Evolutionary conservation across 164 flowering plant species (phyloP).

Genomic region (Cinnamomum chago): DNA sequence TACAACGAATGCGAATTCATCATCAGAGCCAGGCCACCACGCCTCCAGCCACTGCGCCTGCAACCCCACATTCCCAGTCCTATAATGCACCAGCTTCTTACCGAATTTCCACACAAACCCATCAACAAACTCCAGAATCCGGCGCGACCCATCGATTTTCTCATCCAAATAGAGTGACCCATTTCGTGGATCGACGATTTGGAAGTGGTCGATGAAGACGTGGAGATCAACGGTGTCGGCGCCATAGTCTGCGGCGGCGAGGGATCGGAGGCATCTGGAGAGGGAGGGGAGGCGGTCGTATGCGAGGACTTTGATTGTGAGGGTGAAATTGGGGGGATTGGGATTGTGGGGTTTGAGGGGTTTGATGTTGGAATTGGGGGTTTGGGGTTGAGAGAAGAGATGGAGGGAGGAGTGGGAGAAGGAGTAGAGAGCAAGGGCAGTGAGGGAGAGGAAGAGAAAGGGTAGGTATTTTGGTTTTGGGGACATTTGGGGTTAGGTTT

Average conservation of each 20-base stretch:
- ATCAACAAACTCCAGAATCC: constrained; percentile 68
- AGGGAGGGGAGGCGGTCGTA: constrained; percentile 70
- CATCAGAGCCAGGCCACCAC: constrained; percentile 86
- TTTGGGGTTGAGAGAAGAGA: constrained; percentile 11
- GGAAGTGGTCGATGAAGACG: constrained; percentile 74
- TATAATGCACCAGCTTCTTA: constrained; percentile 74
- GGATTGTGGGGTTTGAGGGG: constrained; percentile 8
- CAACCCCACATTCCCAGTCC: constrained; percentile 79
- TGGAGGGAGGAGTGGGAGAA: constrained; percentile 32
- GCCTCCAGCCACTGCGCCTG: constrained; percentile 99
- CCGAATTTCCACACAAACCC: constrained; percentile 70
- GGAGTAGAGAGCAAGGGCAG: constrained; percentile 27
- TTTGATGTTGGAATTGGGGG: constrained; percentile 9
- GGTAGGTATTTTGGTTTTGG: constrained; percentile 25
- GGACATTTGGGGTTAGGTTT: constrained; percentile 14
- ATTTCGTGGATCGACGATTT: constrained; percentile 7
- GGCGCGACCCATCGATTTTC: constrained; percentile 36
- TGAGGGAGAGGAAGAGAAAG: constrained; percentile 39
- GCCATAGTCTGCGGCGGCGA: constrained; percentile 62
- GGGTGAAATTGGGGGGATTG: constrained; percentile 36
- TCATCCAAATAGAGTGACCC: constrained; percentile 22
- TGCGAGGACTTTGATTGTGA: constrained; percentile 78
- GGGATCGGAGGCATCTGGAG: constrained; percentile 78
- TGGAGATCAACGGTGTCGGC: constrained; percentile 68
- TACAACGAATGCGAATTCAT: constrained; percentile 89